Percentiles rank a stretch among this genome's conserved stretches.
These are phyloP conservation scores for Vitis cinerea DNA, from an alignment of 164 flowering plant species.

Conservation along the genomic window DNA sequence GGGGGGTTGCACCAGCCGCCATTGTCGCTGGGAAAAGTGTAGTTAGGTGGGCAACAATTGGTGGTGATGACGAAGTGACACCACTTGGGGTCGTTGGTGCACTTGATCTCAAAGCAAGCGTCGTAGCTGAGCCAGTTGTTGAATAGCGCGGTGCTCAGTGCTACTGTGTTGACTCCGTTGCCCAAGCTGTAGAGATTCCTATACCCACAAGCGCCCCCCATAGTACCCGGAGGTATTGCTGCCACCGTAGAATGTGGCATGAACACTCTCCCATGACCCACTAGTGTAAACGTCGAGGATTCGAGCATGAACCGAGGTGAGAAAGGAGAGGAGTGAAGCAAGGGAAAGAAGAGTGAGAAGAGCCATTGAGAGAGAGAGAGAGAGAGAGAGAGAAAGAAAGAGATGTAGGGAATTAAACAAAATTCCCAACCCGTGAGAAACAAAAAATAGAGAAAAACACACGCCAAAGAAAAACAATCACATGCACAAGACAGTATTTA, in stretches of 20 bases:
- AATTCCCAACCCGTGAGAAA: too few species aligned
- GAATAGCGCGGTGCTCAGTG: conserved; percentile 47
- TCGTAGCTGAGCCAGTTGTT: conserved; percentile 51
- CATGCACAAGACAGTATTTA: too few species aligned
- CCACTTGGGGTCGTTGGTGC: conserved; percentile 26
- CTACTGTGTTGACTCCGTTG: conserved; percentile 49
- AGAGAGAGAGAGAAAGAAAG: too few species aligned
- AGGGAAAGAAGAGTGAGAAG: conserved; percentile 7
- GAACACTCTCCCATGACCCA: conserved; percentile 35
- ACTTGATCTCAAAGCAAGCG: conserved; percentile 46
- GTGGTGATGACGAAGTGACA: too few species aligned
- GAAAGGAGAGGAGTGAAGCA: conserved; percentile 5
- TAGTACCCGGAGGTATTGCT: conserved; percentile 31
- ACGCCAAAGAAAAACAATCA: too few species aligned
- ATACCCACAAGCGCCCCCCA: too few species aligned
- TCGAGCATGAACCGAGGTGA: conserved; percentile 13
- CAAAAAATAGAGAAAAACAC: too few species aligned
- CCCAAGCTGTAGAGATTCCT: too few species aligned
- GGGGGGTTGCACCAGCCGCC: too few species aligned
- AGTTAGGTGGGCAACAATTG: too few species aligned
- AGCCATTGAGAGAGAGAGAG: conserved; percentile 18
- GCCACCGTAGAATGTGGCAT: conserved; percentile 50
- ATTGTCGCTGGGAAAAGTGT: too few species aligned
- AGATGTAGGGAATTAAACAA: too few species aligned
- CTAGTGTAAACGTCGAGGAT: conserved; percentile 39